A percentile compares a stretch with the other conserved stretches of the same genome.
These are phyloP conservation scores for Phytophthora colocasiae DNA, from an alignment of 352 stramenopile species.

Conservation along the genomic window DNA sequence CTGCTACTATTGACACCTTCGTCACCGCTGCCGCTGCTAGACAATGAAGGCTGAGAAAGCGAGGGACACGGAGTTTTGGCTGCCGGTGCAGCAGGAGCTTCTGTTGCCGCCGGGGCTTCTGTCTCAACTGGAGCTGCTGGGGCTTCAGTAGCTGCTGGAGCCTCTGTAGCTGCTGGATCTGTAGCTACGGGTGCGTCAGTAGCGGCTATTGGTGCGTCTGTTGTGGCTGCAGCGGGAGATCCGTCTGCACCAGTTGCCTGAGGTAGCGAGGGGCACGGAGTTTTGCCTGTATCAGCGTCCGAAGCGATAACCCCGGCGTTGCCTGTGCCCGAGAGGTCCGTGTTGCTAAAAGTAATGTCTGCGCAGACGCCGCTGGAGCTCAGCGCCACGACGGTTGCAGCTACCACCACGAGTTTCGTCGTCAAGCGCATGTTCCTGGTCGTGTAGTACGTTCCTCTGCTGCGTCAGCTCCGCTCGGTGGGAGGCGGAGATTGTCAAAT, in stretches of 20 bases:
- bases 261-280: constrained; percentile 34
- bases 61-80: constrained; percentile 42
- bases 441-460: constrained; percentile 12
- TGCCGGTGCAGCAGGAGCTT: constrained; percentile 12
- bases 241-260: constrained; percentile 11
- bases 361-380: constrained; percentile 10
- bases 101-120: background rate
- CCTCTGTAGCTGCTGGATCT: constrained; percentile 6
- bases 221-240: background rate
- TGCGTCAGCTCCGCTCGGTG: constrained; percentile 13
- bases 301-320: constrained; percentile 31
- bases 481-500: constrained; percentile 19
- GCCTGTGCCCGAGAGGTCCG: constrained; percentile 20
- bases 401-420: constrained; percentile 28
- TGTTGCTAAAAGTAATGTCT: constrained; percentile 37
- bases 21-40: constrained; percentile 26
- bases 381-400: constrained; percentile 26
- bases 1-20: constrained; percentile 8
- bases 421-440: constrained; percentile 22
- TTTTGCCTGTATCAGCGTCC: constrained; percentile 30
- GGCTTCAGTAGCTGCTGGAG: constrained; percentile 2
- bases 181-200: background rate
- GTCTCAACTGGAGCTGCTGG: constrained; percentile 5
- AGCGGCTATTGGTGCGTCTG: no score
- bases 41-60: constrained; percentile 32